Percentiles rank a stretch among this genome's conserved stretches.
phyloP scores from a whole-genome alignment of 2,329 filamentous ascomycete genomes.

The Nothopassalora personata region DNA sequence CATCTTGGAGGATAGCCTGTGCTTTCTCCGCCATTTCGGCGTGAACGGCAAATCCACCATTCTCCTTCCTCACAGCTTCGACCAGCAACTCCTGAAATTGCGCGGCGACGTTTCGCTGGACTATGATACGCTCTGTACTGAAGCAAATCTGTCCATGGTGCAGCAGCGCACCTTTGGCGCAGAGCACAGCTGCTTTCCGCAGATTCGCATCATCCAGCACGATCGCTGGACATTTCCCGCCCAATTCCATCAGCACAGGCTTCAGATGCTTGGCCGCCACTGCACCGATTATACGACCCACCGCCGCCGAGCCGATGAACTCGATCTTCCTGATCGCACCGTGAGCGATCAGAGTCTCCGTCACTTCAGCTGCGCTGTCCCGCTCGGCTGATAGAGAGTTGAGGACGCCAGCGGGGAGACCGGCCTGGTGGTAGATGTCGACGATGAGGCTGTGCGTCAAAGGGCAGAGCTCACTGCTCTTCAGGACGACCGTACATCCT shows the following conservation, averaged over 20 bases:
- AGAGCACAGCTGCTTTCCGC: conserved; percentile 30
- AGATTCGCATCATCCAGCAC: conserved; percentile 6
- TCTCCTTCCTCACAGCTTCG: conserved; percentile 1
- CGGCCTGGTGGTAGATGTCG: conserved; percentile 38
- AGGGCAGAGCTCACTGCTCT: conserved; percentile 22
- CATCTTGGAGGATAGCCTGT: conserved; percentile 24
- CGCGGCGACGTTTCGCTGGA: conserved; percentile 19
- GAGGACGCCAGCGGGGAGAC: conserved; percentile 39
- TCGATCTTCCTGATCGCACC: conserved; percentile 39
- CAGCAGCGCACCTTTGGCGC: conserved; percentile 26
- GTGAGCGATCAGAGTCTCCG: conserved; percentile 36
- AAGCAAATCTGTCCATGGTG: conserved; percentile 37
- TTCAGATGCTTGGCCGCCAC: conserved; percentile 6
- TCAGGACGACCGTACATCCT: conserved; percentile 24
- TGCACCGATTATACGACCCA: conserved; percentile 39
- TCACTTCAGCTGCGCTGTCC: conserved; percentile 33
- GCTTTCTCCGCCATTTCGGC: conserved; percentile 30
- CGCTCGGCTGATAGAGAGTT: conserved; percentile 36
- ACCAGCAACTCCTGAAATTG: conserved; percentile 17
- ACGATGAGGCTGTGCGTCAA: conserved; percentile 25
- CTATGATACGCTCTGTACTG: conserved; percentile 33
- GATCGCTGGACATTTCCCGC: conserved; percentile 37
- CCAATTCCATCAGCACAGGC: conserved; percentile 42
- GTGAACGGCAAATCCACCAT: conserved; percentile 18
- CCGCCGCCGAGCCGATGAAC: conserved; percentile 41